A percentile compares a stretch with the other conserved stretches of the same genome.
Evolutionary conservation across 352 stramenopile genomes (phyloP).

Genomic region (Pelagophyceae sp.): DNA sequence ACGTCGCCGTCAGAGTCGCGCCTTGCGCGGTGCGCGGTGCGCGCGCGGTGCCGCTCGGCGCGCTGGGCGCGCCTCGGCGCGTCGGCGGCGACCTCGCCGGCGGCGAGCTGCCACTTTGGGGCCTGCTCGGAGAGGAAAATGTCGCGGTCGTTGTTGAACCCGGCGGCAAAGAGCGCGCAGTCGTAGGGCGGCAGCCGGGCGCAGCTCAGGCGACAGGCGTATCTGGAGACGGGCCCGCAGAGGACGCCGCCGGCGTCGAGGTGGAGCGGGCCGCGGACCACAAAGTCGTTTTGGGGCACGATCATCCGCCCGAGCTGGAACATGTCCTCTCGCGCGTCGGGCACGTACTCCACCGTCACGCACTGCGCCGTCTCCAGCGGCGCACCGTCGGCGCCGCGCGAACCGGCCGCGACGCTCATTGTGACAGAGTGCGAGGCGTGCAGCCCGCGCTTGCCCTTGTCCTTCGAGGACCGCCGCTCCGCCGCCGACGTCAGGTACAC

Average conservation of each 20-base stretch:
- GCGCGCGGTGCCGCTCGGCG: no score
- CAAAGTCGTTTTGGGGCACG: constrained; percentile 33
- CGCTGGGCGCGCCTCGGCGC: background rate
- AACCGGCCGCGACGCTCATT: constrained; percentile 20
- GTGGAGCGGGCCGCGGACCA: constrained; percentile 32
- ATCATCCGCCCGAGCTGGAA: constrained; percentile 36
- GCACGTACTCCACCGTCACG: constrained; percentile 28
- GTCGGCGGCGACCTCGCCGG: constrained; percentile 5
- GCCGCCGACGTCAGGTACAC: constrained; percentile 19
- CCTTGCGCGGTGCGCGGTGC: background rate
- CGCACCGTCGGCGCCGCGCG: constrained; percentile 12
- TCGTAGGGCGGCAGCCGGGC: constrained; percentile 24
- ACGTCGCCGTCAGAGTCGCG: background rate
- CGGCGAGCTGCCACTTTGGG: constrained; percentile 29
- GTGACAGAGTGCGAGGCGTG: constrained; percentile 23
- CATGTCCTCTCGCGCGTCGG: constrained; percentile 31
- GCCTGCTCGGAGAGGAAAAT: constrained; percentile 30
- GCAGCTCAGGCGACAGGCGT: constrained; percentile 33
- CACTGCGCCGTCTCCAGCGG: background rate
- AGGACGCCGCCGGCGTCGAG: constrained; percentile 29
- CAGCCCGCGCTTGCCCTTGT: background rate
- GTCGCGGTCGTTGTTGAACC: constrained; percentile 35
- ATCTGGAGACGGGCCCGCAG: constrained; percentile 35
- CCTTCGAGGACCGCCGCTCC: constrained; percentile 15
- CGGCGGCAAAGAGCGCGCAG: constrained; percentile 31